Base-by-base conservation (phyloP, 2,329 filamentous ascomycete genomes). In the Diaporthe ilicicola region DNA sequence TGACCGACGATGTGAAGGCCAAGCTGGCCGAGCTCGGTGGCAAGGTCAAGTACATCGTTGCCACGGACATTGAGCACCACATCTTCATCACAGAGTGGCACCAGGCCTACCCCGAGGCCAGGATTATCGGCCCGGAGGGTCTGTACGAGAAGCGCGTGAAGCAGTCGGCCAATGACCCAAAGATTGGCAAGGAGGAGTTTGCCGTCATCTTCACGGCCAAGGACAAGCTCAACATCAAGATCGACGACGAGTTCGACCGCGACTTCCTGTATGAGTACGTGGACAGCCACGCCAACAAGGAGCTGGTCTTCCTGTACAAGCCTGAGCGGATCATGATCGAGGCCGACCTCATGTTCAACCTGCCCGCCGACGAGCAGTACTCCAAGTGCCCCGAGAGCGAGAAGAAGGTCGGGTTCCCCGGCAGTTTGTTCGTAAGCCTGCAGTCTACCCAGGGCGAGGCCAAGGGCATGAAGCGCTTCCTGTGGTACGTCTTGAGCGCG, bases 61-160 rank as follows among this genome's bases (percentile, higher is more conserved):
- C 96, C 0, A 90, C 92, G 1, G 96, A 99, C 80, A 87, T 93
- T 66, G 94, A 99, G 84, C 96, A 99, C 82, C 96, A 99, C 87
- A 94, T 99, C 79, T 97, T 96, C 84, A 80, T 99, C 67, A 92
- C 93, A 0, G 87, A 93, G 61, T 99, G 96, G 95, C 90, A 93
- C 77, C 84, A 88, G 61, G 93, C 90, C 32, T 98, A 90, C 79
- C 95, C 95, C 0, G 81, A 87, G 51, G 95, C 95, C 39, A 91
- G 91, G 76, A 87, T 99, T 59, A 88, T 98, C 76, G 95, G 91
- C 1, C 93, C 94, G 1, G 91, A 95, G 76, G 94, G 93, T 0
- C 89, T 99, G 1, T 90, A 90, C 27, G 94, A 95, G 82, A 97
- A 97, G 84, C 91, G 95, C 50, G 88, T 88, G 71, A 86, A 88